Conservation (phyloP, 2,329 filamentous ascomycete genomes). For the Alternaria conjuncta region DNA sequence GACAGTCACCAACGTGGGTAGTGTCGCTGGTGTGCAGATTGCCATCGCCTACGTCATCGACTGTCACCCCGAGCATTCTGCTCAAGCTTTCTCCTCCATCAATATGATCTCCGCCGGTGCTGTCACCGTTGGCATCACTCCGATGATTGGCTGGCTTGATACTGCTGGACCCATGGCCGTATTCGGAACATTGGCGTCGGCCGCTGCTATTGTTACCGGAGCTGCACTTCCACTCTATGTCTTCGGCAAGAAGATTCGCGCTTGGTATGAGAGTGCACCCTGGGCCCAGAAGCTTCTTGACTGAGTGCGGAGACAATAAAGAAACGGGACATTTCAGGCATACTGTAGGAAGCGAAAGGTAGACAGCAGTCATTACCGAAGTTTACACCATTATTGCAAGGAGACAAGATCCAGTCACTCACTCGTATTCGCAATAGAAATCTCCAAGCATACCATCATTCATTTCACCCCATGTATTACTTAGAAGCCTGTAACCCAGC, state of each 20-base stretch:
- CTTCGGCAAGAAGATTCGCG: conserved; percentile 19
- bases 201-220: conserved; percentile 3
- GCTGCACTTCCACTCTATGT: conserved; percentile 15
- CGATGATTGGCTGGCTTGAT: conserved; percentile 12
- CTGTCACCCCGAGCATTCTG: conserved; percentile 18
- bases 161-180: background rate
- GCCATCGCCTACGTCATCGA: conserved; percentile 19
- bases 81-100: conserved; percentile 16
- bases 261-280: conserved; percentile 14
- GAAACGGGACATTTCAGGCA: background rate
- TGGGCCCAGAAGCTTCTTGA: conserved; percentile 16
- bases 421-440: background rate
- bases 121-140: conserved; percentile 2
- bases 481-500: background rate
- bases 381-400: background rate
- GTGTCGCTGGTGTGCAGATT: conserved; percentile 8
- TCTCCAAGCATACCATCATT: background rate
- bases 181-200: conserved; percentile 4
- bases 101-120: conserved; percentile 10
- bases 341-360: background rate
- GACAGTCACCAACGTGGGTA: conserved; percentile 13
- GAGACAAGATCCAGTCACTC: background rate
- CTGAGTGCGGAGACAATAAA: background rate
- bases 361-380: background rate
- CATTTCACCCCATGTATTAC: background rate